Evolutionary conservation across 2,329 filamentous ascomycete species (phyloP), one percentile per base, ranked within the genome.

Genomic region (Fusarium concolor): DNA sequence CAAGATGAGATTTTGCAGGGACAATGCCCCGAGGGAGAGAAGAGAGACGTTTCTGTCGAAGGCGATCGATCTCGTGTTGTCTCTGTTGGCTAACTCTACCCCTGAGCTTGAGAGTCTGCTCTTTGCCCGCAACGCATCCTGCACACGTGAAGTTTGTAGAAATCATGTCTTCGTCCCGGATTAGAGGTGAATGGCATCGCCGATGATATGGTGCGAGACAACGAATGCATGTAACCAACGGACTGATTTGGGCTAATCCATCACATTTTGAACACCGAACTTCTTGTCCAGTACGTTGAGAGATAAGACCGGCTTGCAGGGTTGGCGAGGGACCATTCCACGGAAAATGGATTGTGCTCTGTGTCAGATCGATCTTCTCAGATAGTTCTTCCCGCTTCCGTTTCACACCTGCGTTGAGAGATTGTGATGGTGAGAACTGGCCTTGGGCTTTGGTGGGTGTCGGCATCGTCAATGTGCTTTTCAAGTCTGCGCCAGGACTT

Each of bases 1-100:
- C 75, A 3, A 81, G 72, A 10, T 76, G 73, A 22, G 78, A 67
- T 45, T 78, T 81, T 39, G 75, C 76, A 4, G 80, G 78, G 17
- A 70, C 54, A 2, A 79, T 63, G 3, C 75, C 76, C 12, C 66
- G 61, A 1, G 78, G 79, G 12, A 82, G 64, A 1, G 66, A 47
- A 3, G 74, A 74, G n/a, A 82, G 70, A 14, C 74, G 72, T 53
- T 73, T 76, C 42, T 75, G 67, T 17, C 79, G 74, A 37, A 77
- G 54, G 20, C 52, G 71, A 5, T 79, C 77, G 4, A 79, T 71
- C n/a, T 77, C 73, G 10, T 66, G 55, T 33, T 64, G 71, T 26
- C 70, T 67, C 17, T 71, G 60, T 24, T 61, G 61, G n/a, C 33
- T 69, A 24, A 38, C 52, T 47, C 49, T 73, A 46, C 43, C 60